A percentile compares a stretch with the other conserved stretches of the same genome.
phyloP scores from a whole-genome alignment of 2,329 filamentous ascomycete genomes.

The Rhynchosporium agropyri region DNA sequence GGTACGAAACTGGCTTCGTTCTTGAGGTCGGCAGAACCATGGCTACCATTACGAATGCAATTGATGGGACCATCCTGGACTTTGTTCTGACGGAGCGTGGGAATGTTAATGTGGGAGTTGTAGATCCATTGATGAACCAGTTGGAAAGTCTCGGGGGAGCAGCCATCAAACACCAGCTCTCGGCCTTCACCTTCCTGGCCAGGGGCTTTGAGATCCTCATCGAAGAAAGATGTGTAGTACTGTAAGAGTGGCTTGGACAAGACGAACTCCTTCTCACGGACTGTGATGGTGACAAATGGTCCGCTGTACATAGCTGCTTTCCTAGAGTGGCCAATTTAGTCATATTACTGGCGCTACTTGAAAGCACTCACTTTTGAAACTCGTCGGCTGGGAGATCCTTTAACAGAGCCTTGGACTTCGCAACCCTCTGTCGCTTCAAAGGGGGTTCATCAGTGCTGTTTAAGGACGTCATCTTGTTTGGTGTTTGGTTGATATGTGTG shows the following conservation, averaged over 20 bases:
- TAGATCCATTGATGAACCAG: constrained; percentile 27
- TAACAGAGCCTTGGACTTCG: constrained; percentile 2
- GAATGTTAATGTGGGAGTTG: constrained; percentile 16
- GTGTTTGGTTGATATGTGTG: background rate
- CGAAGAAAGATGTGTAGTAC: constrained; percentile 24
- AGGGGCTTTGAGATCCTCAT: constrained; percentile 22
- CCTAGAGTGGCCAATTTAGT: background rate
- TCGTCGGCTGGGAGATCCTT: constrained; percentile 18
- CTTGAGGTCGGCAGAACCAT: too few relatives aligned
- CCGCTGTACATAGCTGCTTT: constrained; percentile 12
- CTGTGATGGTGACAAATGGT: constrained; percentile 20
- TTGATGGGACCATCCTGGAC: background rate
- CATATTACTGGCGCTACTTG: background rate
- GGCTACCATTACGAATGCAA: background rate
- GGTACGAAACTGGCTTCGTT: too few relatives aligned
- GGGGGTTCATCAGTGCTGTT: background rate
- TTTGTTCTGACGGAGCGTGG: constrained; percentile 33
- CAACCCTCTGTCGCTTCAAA: constrained; percentile 11
- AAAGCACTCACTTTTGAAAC: constrained; percentile 7
- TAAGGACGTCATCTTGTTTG: background rate
- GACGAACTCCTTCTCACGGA: constrained; percentile 11
- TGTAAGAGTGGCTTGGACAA: constrained; percentile 24
- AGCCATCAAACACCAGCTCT: constrained; percentile 16
- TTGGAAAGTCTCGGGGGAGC: constrained; percentile 20
- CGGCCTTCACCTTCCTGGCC: constrained; percentile 17